A percentile compares a stretch with the other conserved stretches of the same genome.
These are phyloP conservation scores for Candida montana DNA, from an alignment of 805 yeast species.

Conservation along the genomic window DNA sequence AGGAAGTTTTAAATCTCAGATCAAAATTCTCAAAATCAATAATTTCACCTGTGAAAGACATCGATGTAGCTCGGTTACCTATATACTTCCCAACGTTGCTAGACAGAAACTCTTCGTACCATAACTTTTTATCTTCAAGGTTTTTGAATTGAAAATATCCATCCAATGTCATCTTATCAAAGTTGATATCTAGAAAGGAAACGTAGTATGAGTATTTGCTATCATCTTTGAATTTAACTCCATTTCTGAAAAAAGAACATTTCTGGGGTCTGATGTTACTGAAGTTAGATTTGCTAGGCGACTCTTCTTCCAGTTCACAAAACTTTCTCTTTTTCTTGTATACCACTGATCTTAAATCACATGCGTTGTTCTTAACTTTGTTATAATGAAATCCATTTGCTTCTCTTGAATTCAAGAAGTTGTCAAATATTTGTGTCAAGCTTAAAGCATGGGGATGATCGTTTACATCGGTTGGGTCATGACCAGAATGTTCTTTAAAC, in stretches of 20 bases:
- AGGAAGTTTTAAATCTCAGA: slow-evolving; percentile 10
- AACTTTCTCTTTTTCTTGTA: slow-evolving; percentile 13
- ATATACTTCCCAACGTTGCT: not conserved
- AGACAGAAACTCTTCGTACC: not conserved
- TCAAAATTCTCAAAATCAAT: slow-evolving; percentile 20
- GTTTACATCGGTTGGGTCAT: not conserved
- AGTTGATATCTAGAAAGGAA: slow-evolving; percentile 8
- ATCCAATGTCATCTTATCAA: not conserved
- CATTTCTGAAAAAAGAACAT: slow-evolving; percentile 17
- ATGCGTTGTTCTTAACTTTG: not conserved
- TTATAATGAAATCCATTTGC: not conserved
- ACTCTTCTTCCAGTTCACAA: slow-evolving; percentile 6
- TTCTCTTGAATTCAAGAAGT: slow-evolving; percentile 1
- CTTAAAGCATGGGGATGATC: too few species aligned
- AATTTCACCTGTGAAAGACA: slow-evolving; percentile 12
- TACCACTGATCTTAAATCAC: not conserved
- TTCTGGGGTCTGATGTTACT: slow-evolving; percentile 10
- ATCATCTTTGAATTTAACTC: slow-evolving; percentile 10
- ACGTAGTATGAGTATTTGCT: not conserved
- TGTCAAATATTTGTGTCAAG: slow-evolving; percentile 1
- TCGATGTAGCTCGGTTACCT: not conserved
- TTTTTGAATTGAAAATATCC: slow-evolving; percentile 7
- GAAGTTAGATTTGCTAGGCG: slow-evolving; percentile 4
- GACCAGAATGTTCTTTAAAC: not conserved
- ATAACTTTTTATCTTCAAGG: not conserved